Evolutionary conservation across 2,329 filamentous ascomycete species (phyloP), one percentile per base, ranked within the genome.

Genomic region (Paecilomyces dactylethromorphus): DNA sequence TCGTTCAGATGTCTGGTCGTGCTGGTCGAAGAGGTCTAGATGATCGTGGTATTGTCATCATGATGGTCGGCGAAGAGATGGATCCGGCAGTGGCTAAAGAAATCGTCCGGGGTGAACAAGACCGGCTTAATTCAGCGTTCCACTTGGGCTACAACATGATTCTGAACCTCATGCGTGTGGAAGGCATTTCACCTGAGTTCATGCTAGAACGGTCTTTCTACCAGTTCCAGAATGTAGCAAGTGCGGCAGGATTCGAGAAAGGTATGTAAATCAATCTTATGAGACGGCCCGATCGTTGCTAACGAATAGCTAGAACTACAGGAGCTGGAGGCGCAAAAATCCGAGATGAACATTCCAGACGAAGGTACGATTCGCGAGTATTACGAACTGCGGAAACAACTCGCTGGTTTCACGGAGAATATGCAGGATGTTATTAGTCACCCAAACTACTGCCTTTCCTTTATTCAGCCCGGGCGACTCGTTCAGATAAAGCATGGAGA

Each of bases 91-190:
- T 89, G n/a, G 93, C 94, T 50, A 96, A 96, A 76, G 88, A 90
- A 63, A 97, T 99, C 66, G 94, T 99, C 12, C 91, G 94, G 56
- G 94, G 94, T 65, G 90, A 97, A 70, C 94, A 99, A 74, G 95
- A 99, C 74, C 92, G 92, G 65, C 86, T 99, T 31, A 97, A 97
- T 76, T 97, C 94, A 3, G 94, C 94, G 1, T 99, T 99, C 77
- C 91, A 99, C 72, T 83, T 99, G 15, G 92, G 94, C 32, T 99
- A 99, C 81, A 99, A 99, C 79, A 99, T 99, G 94, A 91, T 99
- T 70, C 82, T 99, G 59, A 99, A 99, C 71, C 78, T 99, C 61
- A 88, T 97, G 74, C 85, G 94, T 76, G 93, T 99, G n/a, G 94
- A 99, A 73, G 93, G 92, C n/a, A 96, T 99, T 55, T 97, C 92